Conservation (phyloP, 805 yeast species). For the Wickerhamomyces tratensis region DNA sequence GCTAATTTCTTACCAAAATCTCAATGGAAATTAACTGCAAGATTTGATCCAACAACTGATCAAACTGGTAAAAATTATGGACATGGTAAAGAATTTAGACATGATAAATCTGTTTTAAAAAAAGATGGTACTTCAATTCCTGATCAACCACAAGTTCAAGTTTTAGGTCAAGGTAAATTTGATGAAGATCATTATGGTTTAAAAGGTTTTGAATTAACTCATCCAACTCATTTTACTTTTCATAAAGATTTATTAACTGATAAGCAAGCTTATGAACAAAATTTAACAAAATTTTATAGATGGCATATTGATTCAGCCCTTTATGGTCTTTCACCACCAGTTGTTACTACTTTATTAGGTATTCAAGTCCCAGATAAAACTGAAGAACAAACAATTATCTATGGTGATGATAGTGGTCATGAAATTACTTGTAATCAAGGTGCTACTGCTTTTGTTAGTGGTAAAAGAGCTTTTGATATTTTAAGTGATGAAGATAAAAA, state of each 20-base stretch:
- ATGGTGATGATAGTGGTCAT: slow-evolving; percentile 53
- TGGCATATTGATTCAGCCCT: slow-evolving; percentile 94
- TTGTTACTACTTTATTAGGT: slow-evolving; percentile 77
- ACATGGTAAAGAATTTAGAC: slow-evolving; percentile 72
- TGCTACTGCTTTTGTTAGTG: slow-evolving; percentile 83
- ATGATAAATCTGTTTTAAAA: slow-evolving; percentile 55
- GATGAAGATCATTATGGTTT: slow-evolving; percentile 49
- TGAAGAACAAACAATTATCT: slow-evolving; percentile 55
- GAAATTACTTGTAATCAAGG: slow-evolving; percentile 65
- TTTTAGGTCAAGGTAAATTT: slow-evolving; percentile 75
- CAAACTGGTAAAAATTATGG: slow-evolving; percentile 56
- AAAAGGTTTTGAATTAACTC: slow-evolving; percentile 53
- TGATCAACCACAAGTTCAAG: slow-evolving; percentile 81
- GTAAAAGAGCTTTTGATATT: slow-evolving; percentile 65
- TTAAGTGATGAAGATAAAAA: slow-evolving; percentile 63
- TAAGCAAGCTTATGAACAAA: slow-evolving; percentile 48
- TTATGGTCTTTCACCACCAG: slow-evolving; percentile 79
- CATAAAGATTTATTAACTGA: slow-evolving; percentile 58
- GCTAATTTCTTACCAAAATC: slow-evolving; percentile 60
- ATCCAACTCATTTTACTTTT: slow-evolving; percentile 78
- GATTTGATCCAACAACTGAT: slow-evolving; percentile 65
- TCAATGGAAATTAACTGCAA: slow-evolving; percentile 66
- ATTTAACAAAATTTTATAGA: slow-evolving; percentile 76
- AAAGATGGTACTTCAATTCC: slow-evolving; percentile 80
- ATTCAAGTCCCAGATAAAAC: slow-evolving; percentile 65